Evolutionary conservation across 805 yeast species (phyloP).

Genomic region (Hanseniaspora taiwanica): DNA sequence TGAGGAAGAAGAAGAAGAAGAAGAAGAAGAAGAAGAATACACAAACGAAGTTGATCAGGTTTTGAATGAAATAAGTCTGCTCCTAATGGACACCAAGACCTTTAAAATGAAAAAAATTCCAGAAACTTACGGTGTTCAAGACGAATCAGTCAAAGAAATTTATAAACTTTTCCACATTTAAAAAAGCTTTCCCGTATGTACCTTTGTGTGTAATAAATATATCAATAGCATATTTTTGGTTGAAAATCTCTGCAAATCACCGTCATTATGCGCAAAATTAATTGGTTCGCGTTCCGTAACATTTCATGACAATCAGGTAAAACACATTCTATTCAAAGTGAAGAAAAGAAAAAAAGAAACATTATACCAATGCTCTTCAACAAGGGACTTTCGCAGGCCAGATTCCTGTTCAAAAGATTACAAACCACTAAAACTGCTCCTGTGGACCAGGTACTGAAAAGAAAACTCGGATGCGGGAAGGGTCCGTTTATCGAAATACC

Average conservation of each 20-base stretch:
- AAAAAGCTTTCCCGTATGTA: too few relatives aligned
- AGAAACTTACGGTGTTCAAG: neutral
- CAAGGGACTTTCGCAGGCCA: too few relatives aligned
- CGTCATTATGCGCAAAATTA: too few relatives aligned
- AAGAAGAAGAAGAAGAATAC: constrained; percentile 17
- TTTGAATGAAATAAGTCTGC: neutral
- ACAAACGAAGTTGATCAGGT: constrained; percentile 2
- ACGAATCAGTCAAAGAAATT: constrained; percentile 3
- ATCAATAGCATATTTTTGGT: too few relatives aligned
- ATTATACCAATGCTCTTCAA: too few relatives aligned
- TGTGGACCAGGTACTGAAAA: constrained; percentile 4
- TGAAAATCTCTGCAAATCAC: too few relatives aligned
- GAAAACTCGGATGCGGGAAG: constrained; percentile 14
- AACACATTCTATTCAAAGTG: too few relatives aligned
- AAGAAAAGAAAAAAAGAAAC: too few relatives aligned
- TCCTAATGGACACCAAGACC: neutral
- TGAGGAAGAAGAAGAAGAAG: constrained; percentile 17
- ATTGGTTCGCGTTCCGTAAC: too few relatives aligned
- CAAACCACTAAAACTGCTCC: constrained; percentile 14
- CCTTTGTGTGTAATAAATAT: too few relatives aligned
- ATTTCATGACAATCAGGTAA: too few relatives aligned
- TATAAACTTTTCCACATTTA: constrained; percentile 10
- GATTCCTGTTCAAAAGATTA: neutral
- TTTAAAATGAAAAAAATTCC: neutral
- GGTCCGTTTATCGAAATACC: constrained; percentile 22